These are phyloP conservation scores for Pyropia yezoensis DNA, from an alignment of 23 red algal species.

Conservation along the genomic window DNA sequence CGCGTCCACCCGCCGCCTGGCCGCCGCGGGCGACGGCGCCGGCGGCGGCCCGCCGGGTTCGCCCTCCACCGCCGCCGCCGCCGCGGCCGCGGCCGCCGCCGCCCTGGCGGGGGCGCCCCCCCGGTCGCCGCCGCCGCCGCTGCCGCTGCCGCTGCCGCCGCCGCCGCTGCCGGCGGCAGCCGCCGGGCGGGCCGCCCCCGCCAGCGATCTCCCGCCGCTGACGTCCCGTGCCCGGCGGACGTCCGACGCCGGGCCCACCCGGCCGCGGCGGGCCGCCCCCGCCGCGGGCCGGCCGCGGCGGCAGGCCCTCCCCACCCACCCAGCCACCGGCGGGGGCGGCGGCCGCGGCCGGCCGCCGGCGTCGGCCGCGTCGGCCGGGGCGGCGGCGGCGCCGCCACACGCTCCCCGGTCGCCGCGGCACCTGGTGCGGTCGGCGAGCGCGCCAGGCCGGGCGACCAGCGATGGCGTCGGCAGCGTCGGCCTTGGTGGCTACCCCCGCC, in stretches of 20 bases:
- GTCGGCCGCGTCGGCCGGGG: no score
- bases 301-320: no score
- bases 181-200: no score
- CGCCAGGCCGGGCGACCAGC: no score
- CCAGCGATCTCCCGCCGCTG: background rate
- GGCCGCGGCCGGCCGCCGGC: no score
- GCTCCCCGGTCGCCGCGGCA: no score
- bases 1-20: background rate
- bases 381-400: no score
- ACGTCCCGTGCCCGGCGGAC: background rate
- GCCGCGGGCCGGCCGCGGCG: no score
- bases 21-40: background rate
- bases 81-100: slow-evolving; percentile 2
- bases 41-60: background rate
- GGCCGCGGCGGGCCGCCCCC: background rate
- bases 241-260: background rate
- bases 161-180: background rate
- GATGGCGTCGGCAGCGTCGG: no score
- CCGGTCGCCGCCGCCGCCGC: background rate
- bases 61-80: background rate
- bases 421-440: no score
- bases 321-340: no score
- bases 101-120: background rate
- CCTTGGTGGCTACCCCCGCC: no score
- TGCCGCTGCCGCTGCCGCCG: background rate